Base-by-base conservation (phyloP, 1,284 basidiomycete genomes). In the Melampsora larici-populina region DNA sequence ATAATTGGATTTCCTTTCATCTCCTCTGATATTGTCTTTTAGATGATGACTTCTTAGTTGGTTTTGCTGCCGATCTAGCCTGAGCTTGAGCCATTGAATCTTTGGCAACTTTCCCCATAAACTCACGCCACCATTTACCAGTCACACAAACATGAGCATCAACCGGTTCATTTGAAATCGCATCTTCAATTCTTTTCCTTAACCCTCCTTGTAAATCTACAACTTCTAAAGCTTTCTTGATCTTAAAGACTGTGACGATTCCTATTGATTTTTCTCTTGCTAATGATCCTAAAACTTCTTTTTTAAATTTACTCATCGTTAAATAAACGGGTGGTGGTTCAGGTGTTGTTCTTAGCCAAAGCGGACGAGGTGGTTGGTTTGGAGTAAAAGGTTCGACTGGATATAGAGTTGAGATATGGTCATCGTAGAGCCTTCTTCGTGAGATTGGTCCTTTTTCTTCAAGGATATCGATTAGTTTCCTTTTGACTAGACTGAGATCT, bases 231-330 rank as follows among this genome's bases (percentile, higher is more conserved):
- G 67, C 40, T 15, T 60, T 60, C 60, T 64, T 63, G 36, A 75
- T 51, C 18, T 75, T 75, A 36, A 33, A n/a, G 17, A 75, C 73
- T 31, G 73, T 75, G 17, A 75, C 60, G 26, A 75, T 65, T 15
- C 64, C 33, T 1, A 75, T 65, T 11, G 33, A 55, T 9, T 65
- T 65, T 33, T 75, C 73, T 24, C 40, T 21, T 33, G 26, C 26
- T 17, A 75, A 43, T 29, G 46, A 36, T 40, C 73, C 29, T 26
- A 75, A 67, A 17, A 75, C 48, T 48, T 55, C 43, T 4, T 55
- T 46, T 43, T 75, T 75, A 40, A 75, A 75, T 40, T 75, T 75
- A 55, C 64, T 67, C 73, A 75, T 75, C 18, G 73, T 75, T 13
- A 75, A 55, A 46, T 75, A 75, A 9, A 75, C 73, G 29, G 64